Base-by-base conservation (phyloP, 768 basidiomycete species). In the Lentinula aciculospora region DNA sequence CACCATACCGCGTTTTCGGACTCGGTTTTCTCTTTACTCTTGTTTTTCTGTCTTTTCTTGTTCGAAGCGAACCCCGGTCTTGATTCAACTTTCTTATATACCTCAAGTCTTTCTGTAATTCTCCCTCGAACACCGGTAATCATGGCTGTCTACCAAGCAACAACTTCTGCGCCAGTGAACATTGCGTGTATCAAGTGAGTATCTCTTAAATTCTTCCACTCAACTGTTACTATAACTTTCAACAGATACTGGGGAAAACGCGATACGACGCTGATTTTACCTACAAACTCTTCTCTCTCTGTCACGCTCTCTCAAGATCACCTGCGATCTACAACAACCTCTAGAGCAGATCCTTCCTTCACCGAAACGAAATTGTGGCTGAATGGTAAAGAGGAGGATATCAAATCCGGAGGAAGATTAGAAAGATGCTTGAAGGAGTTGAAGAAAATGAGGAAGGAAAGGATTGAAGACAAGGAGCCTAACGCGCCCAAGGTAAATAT, bases 181-280 rank as follows among this genome's bases (percentile, higher is more conserved):
- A 98, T 98, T 66, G 94, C 94, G n/a, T 91, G 89, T 69, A 97
- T 98, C 75, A 98, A 98, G 94, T 95, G 58, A 66, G 71, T 44
- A 31, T 27, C 34, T 32, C 9, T 34, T 25, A 42, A 13, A 2
- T 42, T 23, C 21, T 23, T 44, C 23, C 9, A 12, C 9, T 17
- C 19, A 17, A n/a, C n/a, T 36, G n/a, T 13, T 3, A 36, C n/a
- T 19, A 23, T 25, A 50, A 44, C 61, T 56, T 62, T 42, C 58
- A 57, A 19, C 58, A 95, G 91, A 71, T 98, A 98, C 80, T 99
- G 97, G 97, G 97, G 97, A 62, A 99, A 99, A 74, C 90, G 97
- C 60, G 90, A 98, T 73, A 95, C 93, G 3, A 82, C 86, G 64
- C 84, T 98, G 62, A 98, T 98, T 69, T 78, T 99, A 58, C 97